Conservation (phyloP, 2,329 filamentous ascomycete genomes). For the Coleophoma crateriformis region DNA sequence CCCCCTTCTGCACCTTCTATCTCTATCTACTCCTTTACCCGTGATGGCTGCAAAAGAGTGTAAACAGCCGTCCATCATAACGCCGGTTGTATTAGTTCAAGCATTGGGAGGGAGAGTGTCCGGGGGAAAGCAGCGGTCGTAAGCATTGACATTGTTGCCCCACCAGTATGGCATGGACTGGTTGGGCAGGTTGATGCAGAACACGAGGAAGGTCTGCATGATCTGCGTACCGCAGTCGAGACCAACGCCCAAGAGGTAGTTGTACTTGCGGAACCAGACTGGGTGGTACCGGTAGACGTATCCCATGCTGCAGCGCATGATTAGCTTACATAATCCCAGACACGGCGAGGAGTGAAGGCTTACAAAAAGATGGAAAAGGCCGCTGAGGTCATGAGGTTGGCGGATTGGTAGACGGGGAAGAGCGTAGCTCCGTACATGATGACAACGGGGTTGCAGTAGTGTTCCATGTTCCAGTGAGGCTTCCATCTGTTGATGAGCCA, state of each 20-base stretch:
- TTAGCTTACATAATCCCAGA: neutral
- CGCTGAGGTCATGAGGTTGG: constrained; percentile 22
- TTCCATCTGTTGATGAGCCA: constrained; percentile 21
- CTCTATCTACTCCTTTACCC: too few species aligned
- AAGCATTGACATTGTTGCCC: constrained; percentile 18
- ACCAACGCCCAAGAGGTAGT: constrained; percentile 34
- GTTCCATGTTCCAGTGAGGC: constrained; percentile 25
- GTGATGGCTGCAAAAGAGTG: too few species aligned
- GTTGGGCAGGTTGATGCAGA: constrained; percentile 23
- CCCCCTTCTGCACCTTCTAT: too few species aligned
- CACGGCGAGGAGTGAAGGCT: neutral
- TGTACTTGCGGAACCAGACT: constrained; percentile 36
- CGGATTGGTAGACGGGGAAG: constrained; percentile 24
- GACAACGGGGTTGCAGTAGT: constrained; percentile 21
- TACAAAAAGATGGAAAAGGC: constrained; percentile 22
- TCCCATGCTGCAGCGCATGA: constrained; percentile 16
- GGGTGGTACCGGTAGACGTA: constrained; percentile 23
- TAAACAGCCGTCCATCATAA: too few species aligned
- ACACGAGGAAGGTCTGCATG: constrained; percentile 23
- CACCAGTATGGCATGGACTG: constrained; percentile 24
- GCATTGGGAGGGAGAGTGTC: constrained; percentile 14
- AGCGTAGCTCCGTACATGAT: constrained; percentile 20
- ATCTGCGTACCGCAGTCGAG: constrained; percentile 29
- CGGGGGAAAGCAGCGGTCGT: constrained; percentile 23
- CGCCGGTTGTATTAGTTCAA: neutral